Base-by-base conservation (phyloP, 2,329 filamentous ascomycete species). In the Alternaria dauci region DNA sequence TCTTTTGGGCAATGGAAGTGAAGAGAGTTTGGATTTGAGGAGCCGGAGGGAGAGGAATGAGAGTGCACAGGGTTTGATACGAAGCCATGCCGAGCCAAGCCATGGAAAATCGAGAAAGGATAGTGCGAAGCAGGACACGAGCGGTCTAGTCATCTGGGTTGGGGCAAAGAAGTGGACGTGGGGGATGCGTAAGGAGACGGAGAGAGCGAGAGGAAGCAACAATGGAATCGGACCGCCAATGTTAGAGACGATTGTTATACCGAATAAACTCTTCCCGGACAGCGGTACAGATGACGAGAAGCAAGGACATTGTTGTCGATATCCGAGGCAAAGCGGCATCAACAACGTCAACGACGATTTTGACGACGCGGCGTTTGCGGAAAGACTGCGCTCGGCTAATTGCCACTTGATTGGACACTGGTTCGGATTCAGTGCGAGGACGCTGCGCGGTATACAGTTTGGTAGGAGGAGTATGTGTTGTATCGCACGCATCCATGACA, bases 311-410 rank as follows among this genome's bases (percentile, higher is more conserved):
- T 16, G 34, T 4, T n/a, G n/a, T 16, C 14, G 16, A 16, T 9
- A 18, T 18, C 28, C 26, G 26, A 16, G 47, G 39, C 18, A 28
- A n/a, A 32, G 16, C 3, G 16, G 20, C 34, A 20, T 5, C 20
- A 32, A 16, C 3, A 20, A 20, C 34, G 28, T 5, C 16, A 25
- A 53, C 8, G 11, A 8, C n/a, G 25, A 23, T 23, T 77, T 76
- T 36, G 75, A 76, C 55, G 74, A 77, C 56, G 62, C 59, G 11
- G 63, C 63, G 38, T 65, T 77, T 28, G 73, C 74, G 0, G 43
- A 66, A 5, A 52, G 57, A 14, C 52, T 76, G 2, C 63, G 60
- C 8, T 38, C 26, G 11, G 65, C 55, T 14, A 67, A 77, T 26
- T 42, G 46, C 6, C 48, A 47, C 4, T 65, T 77, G 5, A 58